Evolutionary conservation across 345 rosid genomes (phyloP), one percentile per base, ranked within the genome.

Genomic region (Eucalyptus cladocalyx): DNA sequence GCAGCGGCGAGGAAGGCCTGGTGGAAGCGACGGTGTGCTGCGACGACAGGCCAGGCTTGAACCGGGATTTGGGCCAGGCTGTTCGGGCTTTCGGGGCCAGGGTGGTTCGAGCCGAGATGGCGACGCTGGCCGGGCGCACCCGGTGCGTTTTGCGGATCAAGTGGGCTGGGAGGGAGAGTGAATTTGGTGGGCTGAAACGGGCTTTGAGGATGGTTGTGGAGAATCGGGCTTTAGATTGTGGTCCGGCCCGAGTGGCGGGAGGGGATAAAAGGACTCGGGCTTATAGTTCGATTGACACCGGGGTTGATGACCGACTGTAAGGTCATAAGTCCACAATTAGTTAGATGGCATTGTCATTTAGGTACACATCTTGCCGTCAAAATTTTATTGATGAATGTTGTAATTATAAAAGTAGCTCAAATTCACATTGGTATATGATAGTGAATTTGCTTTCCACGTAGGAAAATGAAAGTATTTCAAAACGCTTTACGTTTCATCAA

Each of bases 51-150:
- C 94, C 94, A 9, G 90, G 94, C 32, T 87, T 95, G 91, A 93
- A 92, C 93, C 54, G 88, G 88, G 96, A 94, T 23, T 86, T 95
- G 90, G 69, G 67, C 30, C 91, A 86, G 67, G 95, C 90, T 24
- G 90, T 94, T 42, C 32, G 83, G 89, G 90, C 88, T 51, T 93
- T 92, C 21, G 90, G 88, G 69, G 96, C 91, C 10, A 92, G 91
- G 91, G 90, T 88, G 40, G 90, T 95, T 21, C 92, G 93, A 6
- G 95, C 94, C 9, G 95, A 94, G 92, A 94, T 93, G 93, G 90
- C 87, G 92, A 95, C 96, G 42, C 90, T 91, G n/a, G 96, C 94
- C 15, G 94, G 94, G 49, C 92, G 95, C 92, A 91, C 94, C 45
- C 93, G 86, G 91, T 91, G 87, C 49, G 91, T 92, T 32, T 89